Conservation (phyloP, 805 yeast genomes). For the Saccharomycopsis amapae region DNA sequence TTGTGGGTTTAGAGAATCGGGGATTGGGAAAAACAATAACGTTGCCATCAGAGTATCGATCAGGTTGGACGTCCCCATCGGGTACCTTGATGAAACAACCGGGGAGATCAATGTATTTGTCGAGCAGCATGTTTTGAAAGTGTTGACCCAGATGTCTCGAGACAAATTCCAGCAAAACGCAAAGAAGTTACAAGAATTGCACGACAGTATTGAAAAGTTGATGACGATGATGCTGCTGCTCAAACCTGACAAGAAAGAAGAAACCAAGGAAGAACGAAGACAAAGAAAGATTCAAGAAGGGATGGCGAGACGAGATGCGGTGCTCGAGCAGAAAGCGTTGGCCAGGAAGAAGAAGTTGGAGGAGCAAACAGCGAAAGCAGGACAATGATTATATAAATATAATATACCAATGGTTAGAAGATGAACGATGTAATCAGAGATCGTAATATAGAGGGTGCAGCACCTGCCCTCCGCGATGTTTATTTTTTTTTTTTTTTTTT, state of each 20-base stretch:
- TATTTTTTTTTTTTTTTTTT: neutral
- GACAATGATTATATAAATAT: no score
- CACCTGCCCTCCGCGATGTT: neutral
- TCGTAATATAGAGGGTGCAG: neutral
- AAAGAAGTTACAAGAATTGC: constrained; percentile 45
- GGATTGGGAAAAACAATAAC: constrained; percentile 70
- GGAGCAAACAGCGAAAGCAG: no score
- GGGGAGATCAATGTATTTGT: constrained; percentile 39
- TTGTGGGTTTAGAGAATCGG: constrained; percentile 83
- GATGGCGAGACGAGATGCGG: constrained; percentile 5
- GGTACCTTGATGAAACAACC: constrained; percentile 34
- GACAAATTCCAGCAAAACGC: constrained; percentile 64
- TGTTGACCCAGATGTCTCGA: constrained; percentile 46
- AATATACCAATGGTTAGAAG: no score
- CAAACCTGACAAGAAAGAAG: constrained; percentile 26
- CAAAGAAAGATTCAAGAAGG: constrained; percentile 21
- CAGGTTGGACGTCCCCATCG: constrained; percentile 72
- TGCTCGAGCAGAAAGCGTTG: neutral
- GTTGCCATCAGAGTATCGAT: constrained; percentile 76
- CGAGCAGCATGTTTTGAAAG: constrained; percentile 39
- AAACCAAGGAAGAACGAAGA: constrained; percentile 28
- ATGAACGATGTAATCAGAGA: no score
- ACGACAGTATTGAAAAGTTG: constrained; percentile 35
- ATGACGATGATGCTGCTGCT: constrained; percentile 24
- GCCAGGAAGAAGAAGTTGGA: constrained; percentile 3